Evolutionary conservation across 352 stramenopile species (phyloP).

Genomic region (Phytopythium ostracodes): DNA sequence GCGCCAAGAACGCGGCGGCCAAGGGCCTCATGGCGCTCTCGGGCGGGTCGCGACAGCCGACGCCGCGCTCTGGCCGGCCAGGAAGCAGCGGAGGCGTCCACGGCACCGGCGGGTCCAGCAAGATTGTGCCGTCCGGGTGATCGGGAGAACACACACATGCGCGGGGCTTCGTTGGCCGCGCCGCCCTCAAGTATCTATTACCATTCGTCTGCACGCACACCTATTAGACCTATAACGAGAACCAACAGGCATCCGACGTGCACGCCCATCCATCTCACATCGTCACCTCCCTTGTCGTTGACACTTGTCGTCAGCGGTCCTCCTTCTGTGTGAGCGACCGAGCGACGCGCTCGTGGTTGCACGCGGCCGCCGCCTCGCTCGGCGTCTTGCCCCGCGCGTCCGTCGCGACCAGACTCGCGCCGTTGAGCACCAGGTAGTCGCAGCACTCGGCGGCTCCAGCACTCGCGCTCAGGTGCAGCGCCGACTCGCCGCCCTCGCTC

Average conservation of each 20-base stretch:
- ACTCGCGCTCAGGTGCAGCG: slow-evolving; percentile 49
- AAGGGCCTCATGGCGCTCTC: background rate
- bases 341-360: slow-evolving; percentile 61
- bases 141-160: too few relatives aligned
- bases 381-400: slow-evolving; percentile 49
- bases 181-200: slow-evolving; percentile 14
- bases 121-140: slow-evolving; percentile 41
- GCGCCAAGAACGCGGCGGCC: background rate
- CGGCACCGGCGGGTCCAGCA: slow-evolving; percentile 9
- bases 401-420: slow-evolving; percentile 50
- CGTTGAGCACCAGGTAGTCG: slow-evolving; percentile 80
- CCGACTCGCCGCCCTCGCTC: slow-evolving; percentile 46
- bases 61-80: background rate
- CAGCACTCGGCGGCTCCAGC: slow-evolving; percentile 40
- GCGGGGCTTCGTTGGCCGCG: too few relatives aligned
- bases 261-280: too few relatives aligned
- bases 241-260: background rate
- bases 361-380: slow-evolving; percentile 53
- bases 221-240: background rate
- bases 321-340: slow-evolving; percentile 57
- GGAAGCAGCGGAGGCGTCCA: background rate
- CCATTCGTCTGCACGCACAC: background rate
- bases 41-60: background rate
- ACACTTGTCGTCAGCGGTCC: background rate
- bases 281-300: background rate